These are phyloP conservation scores for Penstemon barbatus DNA, from an alignment of 257 asterid species.

Conservation along the genomic window DNA sequence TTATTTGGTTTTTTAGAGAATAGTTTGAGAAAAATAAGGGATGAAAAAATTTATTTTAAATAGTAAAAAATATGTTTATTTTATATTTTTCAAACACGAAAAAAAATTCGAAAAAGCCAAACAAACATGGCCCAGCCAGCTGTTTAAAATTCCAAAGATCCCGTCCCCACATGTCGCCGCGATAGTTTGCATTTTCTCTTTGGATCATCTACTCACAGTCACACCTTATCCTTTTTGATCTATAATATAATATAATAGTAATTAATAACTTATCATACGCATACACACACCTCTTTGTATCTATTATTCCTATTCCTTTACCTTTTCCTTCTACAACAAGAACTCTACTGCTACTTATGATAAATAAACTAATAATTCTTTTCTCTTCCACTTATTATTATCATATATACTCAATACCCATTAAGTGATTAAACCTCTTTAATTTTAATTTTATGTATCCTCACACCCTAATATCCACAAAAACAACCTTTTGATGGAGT, in stretches of 20 bases:
- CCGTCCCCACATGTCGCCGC: slow-evolving; percentile 19
- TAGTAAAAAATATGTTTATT: no score
- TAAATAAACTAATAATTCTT: background rate
- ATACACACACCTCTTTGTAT: background rate
- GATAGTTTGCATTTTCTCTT: slow-evolving; percentile 13
- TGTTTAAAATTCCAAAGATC: background rate
- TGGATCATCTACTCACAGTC: slow-evolving; percentile 1
- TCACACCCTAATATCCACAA: slow-evolving; percentile 22
- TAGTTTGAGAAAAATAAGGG: no score
- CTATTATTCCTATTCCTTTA: background rate
- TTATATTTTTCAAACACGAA: no score
- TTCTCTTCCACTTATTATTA: background rate
- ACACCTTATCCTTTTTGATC: slow-evolving; percentile 32
- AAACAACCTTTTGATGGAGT: slow-evolving; percentile 49
- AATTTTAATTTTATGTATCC: slow-evolving; percentile 19
- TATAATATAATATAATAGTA: no score
- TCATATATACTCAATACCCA: background rate
- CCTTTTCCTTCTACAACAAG: background rate
- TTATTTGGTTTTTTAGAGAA: no score
- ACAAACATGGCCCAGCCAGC: no score
- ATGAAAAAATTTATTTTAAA: no score
- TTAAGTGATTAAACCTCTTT: background rate
- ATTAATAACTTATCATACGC: background rate
- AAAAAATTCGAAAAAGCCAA: no score
- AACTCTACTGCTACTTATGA: background rate